phyloP scores from a whole-genome alignment of 1,139 yeast species.

The Suzukiozyma palmioleophila region DNA sequence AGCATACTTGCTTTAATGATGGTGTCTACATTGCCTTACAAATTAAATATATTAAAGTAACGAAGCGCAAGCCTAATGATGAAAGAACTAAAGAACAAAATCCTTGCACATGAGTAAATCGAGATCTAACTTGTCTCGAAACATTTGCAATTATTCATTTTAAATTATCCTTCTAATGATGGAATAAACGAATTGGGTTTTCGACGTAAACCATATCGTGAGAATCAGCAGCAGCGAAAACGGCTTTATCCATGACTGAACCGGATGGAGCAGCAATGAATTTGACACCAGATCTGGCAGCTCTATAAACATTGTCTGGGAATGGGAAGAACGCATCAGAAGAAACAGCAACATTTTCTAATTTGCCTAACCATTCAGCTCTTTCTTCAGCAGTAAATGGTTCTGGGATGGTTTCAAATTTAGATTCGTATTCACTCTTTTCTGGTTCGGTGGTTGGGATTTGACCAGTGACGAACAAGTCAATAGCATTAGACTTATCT shows the following conservation, averaged over 20 bases:
- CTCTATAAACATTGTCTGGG: conserved; percentile 98
- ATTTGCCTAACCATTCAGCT: conserved; percentile 76
- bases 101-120: too few relatives aligned
- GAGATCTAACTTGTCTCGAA: too few relatives aligned
- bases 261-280: conserved; percentile 96
- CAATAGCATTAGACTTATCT: conserved; percentile 96
- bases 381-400: conserved; percentile 84
- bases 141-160: not conserved
- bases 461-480: conserved; percentile 85
- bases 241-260: conserved; percentile 96
- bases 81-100: conserved; percentile 1
- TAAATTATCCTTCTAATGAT: conserved; percentile 50
- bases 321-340: conserved; percentile 99
- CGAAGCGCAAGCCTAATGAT: too few relatives aligned
- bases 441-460: conserved; percentile 92
- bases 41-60: too few relatives aligned
- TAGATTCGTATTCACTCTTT: conserved; percentile 84
- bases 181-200: conserved; percentile 96
- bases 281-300: conserved; percentile 93
- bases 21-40: too few relatives aligned
- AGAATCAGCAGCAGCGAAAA: conserved; percentile 90
- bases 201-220: conserved; percentile 85
- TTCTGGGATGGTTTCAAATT: conserved; percentile 76
- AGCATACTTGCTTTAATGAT: too few relatives aligned
- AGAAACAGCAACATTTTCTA: conserved; percentile 82